Conservation (phyloP, 768 basidiomycete species). For the Serendipita sp. region DNA sequence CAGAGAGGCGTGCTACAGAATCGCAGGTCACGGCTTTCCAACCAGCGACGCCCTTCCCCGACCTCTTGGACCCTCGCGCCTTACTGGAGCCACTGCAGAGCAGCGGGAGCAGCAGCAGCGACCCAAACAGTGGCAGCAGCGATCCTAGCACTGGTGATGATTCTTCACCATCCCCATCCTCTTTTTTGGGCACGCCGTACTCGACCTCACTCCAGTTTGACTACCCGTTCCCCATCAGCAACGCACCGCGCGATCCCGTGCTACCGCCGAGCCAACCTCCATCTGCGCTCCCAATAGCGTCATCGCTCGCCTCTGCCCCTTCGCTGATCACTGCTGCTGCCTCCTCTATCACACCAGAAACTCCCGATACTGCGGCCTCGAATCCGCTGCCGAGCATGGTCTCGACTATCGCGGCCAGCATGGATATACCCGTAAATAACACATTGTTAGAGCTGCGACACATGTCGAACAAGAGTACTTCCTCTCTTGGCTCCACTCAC, state of each 20-base stretch:
- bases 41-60: neutral
- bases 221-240: conserved; percentile 3
- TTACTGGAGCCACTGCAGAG: neutral
- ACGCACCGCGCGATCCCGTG: neutral
- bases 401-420: neutral
- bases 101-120: neutral
- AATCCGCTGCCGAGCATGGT: conserved; percentile 3
- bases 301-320: neutral
- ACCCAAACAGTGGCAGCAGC: conserved; percentile 2
- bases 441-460: neutral
- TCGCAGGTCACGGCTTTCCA: conserved; percentile 6
- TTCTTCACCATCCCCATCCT: neutral
- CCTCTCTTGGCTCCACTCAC: neutral
- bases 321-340: conserved; percentile 2
- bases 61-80: conserved; percentile 3
- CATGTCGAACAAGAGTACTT: neutral
- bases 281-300: conserved; percentile 3
- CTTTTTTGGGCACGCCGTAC: neutral
- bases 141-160: conserved; percentile 1
- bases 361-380: neutral
- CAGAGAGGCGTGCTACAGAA: conserved; percentile 1
- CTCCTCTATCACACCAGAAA: neutral
- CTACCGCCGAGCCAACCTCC: neutral
- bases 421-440: neutral
- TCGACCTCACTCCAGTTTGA: conserved; percentile 6